These are phyloP conservation scores for Tillandsia leiboldiana DNA, from an alignment of 176 grass and related monocot species.

Conservation along the genomic window DNA sequence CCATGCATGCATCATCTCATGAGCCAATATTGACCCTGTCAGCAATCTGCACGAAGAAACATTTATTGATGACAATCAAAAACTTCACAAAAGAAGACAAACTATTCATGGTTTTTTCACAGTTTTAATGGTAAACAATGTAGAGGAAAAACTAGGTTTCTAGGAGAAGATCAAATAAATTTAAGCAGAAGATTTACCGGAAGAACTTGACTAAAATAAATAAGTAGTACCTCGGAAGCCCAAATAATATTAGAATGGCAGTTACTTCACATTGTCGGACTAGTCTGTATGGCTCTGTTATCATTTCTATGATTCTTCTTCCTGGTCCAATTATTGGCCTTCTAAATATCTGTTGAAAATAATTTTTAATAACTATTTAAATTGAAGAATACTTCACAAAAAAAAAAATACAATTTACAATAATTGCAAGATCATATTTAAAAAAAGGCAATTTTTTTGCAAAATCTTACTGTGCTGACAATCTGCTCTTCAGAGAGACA, in stretches of 20 bases:
- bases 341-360: constrained; percentile 41
- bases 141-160: background rate
- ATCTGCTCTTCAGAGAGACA: constrained; percentile 81
- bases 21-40: constrained; percentile 63
- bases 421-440: no score
- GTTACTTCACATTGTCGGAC: constrained; percentile 70
- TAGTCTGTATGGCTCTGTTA: constrained; percentile 46
- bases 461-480: constrained; percentile 56
- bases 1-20: constrained; percentile 78
- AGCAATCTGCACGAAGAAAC: constrained; percentile 35
- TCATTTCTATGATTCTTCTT: constrained; percentile 59
- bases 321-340: constrained; percentile 72
- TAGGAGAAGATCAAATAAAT: background rate
- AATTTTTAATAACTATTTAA: background rate
- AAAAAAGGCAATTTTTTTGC: background rate
- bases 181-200: no score
- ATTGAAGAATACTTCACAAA: background rate
- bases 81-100: background rate
- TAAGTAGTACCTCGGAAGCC: constrained; percentile 55
- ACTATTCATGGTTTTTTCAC: background rate
- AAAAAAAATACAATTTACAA: background rate
- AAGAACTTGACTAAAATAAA: no score
- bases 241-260: constrained; percentile 83
- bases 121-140: background rate
- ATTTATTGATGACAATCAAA: background rate